phyloP scores from a whole-genome alignment of 805 yeast species.

The Lachancea lanzarotensis region DNA sequence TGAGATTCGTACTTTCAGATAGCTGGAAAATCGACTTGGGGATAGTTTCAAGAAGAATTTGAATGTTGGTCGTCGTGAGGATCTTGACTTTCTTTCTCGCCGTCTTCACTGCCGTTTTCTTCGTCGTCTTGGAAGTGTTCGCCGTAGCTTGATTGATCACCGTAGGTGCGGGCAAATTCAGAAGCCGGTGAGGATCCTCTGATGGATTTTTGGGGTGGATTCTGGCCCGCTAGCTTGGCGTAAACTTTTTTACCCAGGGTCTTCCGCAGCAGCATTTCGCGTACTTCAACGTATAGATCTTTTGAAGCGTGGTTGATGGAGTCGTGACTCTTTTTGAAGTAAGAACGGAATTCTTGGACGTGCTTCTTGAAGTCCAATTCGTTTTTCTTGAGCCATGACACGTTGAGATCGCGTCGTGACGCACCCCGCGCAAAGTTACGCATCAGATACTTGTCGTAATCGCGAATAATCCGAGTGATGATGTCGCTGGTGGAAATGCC shows the following conservation, averaged over 20 bases:
- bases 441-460: conserved; percentile 94
- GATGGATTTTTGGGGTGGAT: conserved; percentile 53
- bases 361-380: conserved; percentile 92
- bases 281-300: conserved; percentile 78
- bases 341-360: conserved; percentile 77
- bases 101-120: not conserved
- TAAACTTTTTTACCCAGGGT: conserved; percentile 31
- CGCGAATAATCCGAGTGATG: conserved; percentile 89
- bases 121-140: not conserved
- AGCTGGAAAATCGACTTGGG: not conserved
- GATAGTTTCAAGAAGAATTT: not conserved
- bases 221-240: conserved; percentile 30
- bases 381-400: conserved; percentile 94
- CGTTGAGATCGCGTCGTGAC: conserved; percentile 90
- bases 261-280: conserved; percentile 50
- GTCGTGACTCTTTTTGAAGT: conserved; percentile 70
- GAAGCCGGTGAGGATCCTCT: conserved; percentile 30
- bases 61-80: not conserved
- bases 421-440: conserved; percentile 98
- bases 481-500: conserved; percentile 95
- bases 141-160: conserved; percentile 9
- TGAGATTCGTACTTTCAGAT: too few relatives aligned
- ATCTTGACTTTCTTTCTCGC: not conserved
- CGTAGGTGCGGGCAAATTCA: conserved; percentile 28
- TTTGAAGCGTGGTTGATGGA: conserved; percentile 65